Evolutionary conservation across 192 early-diverging fungal genomes (phyloP).

Genomic region (Gonapodya prolifera): DNA sequence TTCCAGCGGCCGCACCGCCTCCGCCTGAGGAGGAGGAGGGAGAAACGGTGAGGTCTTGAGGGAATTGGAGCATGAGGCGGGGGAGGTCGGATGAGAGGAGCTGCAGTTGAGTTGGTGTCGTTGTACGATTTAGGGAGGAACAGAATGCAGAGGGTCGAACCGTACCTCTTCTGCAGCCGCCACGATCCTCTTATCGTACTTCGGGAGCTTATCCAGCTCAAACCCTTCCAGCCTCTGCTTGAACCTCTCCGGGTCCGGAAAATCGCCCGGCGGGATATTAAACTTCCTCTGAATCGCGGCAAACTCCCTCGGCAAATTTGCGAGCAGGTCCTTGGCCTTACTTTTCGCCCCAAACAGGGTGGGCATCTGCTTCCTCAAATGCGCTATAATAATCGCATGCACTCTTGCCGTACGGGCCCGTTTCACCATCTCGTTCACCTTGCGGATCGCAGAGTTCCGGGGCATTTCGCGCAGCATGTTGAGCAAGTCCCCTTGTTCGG

Average conservation of each 20-base stretch:
- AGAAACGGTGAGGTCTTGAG: no score
- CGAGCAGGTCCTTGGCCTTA: conserved; percentile 59
- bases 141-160: no score
- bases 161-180: conserved; percentile 46
- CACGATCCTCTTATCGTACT: conserved; percentile 57
- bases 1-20: no score
- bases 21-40: no score
- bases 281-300: conserved; percentile 54
- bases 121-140: no score
- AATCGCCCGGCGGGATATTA: conserved; percentile 68
- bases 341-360: conserved; percentile 66
- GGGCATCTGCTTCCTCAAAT: conserved; percentile 74
- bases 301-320: conserved; percentile 63
- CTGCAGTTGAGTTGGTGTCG: no score
- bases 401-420: conserved; percentile 58
- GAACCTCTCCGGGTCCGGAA: conserved; percentile 67
- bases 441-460: conserved; percentile 66
- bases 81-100: no score
- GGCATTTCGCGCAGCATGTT: conserved; percentile 45
- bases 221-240: conserved; percentile 51
- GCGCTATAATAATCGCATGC: conserved; percentile 72
- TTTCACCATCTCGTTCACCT: conserved; percentile 86
- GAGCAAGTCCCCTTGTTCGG: background rate
- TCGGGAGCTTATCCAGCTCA: conserved; percentile 73
- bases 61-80: no score